Conservation (phyloP, 352 stramenopile genomes). For the Globisporangium megalacanthum region DNA sequence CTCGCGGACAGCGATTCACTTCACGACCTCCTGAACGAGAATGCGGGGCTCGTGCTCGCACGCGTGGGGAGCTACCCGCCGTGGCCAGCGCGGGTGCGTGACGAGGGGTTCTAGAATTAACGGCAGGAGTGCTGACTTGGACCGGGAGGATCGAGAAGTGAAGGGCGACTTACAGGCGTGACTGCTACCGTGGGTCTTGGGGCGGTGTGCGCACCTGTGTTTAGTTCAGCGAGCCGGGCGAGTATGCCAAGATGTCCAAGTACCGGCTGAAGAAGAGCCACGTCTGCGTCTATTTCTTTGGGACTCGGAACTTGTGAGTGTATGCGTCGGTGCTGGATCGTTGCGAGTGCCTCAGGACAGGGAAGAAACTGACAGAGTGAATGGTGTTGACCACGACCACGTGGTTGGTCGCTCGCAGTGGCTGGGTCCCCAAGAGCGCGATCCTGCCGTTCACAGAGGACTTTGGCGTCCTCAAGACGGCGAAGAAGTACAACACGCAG, state of each 20-base stretch:
- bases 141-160: not conserved
- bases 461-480: conserved; percentile 43
- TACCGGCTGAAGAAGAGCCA: conserved; percentile 73
- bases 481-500: conserved; percentile 66
- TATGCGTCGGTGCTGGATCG: no score
- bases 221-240: conserved; percentile 75
- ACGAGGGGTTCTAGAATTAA: conserved; percentile 1
- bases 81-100: conserved; percentile 69
- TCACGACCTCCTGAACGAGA: conserved; percentile 66
- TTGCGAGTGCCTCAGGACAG: no score
- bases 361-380: not conserved
- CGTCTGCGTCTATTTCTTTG: conserved; percentile 84
- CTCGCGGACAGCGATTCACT: conserved; percentile 57
- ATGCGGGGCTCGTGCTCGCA: conserved; percentile 70
- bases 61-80: conserved; percentile 75
- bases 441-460: conserved; percentile 74
- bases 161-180: not conserved
- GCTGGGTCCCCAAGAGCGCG: conserved; percentile 66
- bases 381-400: not conserved
- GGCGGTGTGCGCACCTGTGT: conserved; percentile 3
- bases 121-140: no score
- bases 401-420: conserved; percentile 23
- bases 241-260: conserved; percentile 76
- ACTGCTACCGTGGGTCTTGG: not conserved
- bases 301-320: conserved; percentile 83